A percentile compares a stretch with the other conserved stretches of the same genome.
These are phyloP conservation scores for Penstemon barbatus DNA, from an alignment of 257 asterid species.

Conservation along the genomic window DNA sequence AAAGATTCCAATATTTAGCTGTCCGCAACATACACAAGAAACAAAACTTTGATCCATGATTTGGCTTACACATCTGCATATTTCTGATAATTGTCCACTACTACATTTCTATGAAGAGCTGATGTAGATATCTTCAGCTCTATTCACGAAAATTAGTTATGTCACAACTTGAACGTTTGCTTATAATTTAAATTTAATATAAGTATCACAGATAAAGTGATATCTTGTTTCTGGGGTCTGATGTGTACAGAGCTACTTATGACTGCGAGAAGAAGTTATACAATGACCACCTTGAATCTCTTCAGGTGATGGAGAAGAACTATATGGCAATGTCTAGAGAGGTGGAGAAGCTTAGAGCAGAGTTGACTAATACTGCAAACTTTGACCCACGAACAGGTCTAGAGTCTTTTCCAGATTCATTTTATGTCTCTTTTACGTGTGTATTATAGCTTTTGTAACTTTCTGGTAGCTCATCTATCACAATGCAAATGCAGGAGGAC, in stretches of 20 bases:
- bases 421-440: constrained; percentile 16
- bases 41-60: no score
- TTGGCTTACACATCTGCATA: constrained; percentile 10
- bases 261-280: constrained; percentile 87
- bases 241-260: constrained; percentile 70
- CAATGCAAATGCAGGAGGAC: constrained; percentile 49
- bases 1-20: no score
- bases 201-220: constrained; percentile 12
- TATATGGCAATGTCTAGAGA: constrained; percentile 80
- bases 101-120: neutral
- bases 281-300: constrained; percentile 92
- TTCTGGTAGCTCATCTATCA: constrained; percentile 17
- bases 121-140: neutral
- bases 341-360: constrained; percentile 85
- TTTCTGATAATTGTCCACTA: constrained; percentile 9
- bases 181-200: constrained; percentile 3
- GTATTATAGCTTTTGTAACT: neutral
- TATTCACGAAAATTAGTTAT: neutral
- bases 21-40: no score
- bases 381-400: constrained; percentile 68
- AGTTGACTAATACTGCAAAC: constrained; percentile 55
- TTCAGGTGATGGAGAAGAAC: constrained; percentile 97
- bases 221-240: constrained; percentile 30
- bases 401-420: constrained; percentile 9
- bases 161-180: constrained; percentile 3